Evolutionary conservation across 2,329 filamentous ascomycete species (phyloP), one percentile per base, ranked within the genome.

Genomic region (Mycosphaerella arachidis): DNA sequence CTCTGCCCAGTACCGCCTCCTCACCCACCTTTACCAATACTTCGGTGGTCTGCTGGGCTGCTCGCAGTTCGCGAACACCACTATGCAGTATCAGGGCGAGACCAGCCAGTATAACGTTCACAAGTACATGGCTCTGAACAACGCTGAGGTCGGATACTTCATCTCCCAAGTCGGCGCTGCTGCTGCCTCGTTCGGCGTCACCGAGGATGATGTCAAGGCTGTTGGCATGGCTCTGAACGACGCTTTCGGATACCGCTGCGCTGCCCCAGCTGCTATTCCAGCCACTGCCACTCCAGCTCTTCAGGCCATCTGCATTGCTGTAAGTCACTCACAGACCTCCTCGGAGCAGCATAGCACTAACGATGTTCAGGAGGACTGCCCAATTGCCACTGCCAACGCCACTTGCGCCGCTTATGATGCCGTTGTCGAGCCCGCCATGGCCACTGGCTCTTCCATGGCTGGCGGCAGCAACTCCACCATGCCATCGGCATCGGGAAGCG

Each of bases 11-110:
- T 71, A 50, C 46, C 12, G 77, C 62, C 81, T 87, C 57, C 72
- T 87, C 62, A 86, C 82, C 48, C 84, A 86, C 68, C 75, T 87
- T 40, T 86, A 87, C 74, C 72, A 82, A 64, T 86, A 82, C 77
- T 87, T 87, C 69, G 84, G 82, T 54, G 75, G 75, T 27, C 77
- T 87, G 24, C 78, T 86, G 45, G 82, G 81, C 66, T 86, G 84
- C 75, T 78, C 79, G 55, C 62, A 73, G 68, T 78, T 82, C 70
- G 79, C 80, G 56, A 78, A 75, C 72, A 58, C 75, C 12, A 81
- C 76, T 24, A 84, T 81, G 70, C 76, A 79, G 30, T 86, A 86
- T 71, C 62, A 56, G 10, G 82, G 78, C 53, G 63, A 73, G 9
- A 67, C 73, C 0, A 80, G 76, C 64, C 79, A 81, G 78, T 83